A percentile compares a stretch with the other conserved stretches of the same genome.
Evolutionary conservation across 2,329 filamentous ascomycete genomes (phyloP).

Genomic region (Rhinocladiella similis): DNA sequence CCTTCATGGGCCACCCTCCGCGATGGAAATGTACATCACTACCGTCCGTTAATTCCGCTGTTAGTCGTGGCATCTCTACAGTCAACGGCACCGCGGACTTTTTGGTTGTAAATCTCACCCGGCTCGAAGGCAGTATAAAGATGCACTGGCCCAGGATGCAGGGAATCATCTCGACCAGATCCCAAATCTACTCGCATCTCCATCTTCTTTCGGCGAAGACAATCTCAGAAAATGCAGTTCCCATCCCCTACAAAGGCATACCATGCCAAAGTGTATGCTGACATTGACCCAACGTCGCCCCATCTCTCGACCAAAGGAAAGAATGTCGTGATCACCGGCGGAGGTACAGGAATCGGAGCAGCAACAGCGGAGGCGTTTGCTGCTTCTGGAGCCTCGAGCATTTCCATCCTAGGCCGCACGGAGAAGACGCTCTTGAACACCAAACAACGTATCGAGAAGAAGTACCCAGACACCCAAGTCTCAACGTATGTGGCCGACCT

Average conservation of each 20-base stretch:
- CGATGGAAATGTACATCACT: no score
- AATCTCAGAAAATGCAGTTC: not conserved
- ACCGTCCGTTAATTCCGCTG: no score
- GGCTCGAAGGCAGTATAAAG: no score
- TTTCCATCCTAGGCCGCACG: slow-evolving; percentile 54
- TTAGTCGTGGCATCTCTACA: no score
- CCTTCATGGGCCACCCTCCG: no score
- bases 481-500: not conserved
- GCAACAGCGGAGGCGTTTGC: slow-evolving; percentile 57
- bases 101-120: no score
- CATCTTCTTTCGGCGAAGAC: no score
- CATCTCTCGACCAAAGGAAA: slow-evolving; percentile 35
- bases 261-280: slow-evolving; percentile 40
- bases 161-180: no score
- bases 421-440: not conserved
- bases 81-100: no score
- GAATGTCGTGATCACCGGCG: slow-evolving; percentile 56
- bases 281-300: slow-evolving; percentile 37
- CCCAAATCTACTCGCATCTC: no score
- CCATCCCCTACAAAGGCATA: slow-evolving; percentile 32
- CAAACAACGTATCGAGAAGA: not conserved
- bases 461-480: not conserved
- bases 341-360: slow-evolving; percentile 55
- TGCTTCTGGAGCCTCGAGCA: slow-evolving; percentile 51
- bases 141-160: no score